These are phyloP conservation scores for Beauveria caledonica DNA, from an alignment of 2,329 filamentous ascomycete genomes.

Conservation along the genomic window DNA sequence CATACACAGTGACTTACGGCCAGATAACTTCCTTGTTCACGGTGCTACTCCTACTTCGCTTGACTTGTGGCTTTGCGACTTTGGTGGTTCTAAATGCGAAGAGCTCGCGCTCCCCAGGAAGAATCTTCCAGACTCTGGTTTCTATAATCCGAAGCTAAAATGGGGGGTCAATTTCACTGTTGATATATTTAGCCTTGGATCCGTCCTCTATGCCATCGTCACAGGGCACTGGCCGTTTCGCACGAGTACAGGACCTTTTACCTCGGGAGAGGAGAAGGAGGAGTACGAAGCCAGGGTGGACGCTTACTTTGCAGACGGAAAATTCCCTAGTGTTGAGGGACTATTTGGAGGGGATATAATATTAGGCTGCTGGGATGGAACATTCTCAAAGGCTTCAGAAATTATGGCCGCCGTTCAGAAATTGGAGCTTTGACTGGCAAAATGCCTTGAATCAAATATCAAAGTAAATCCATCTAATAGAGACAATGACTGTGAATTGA, in stretches of 20 bases:
- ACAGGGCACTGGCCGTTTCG: constrained; percentile 15
- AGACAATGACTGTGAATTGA: neutral
- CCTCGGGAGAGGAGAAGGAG: constrained; percentile 12
- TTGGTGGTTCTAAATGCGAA: constrained; percentile 23
- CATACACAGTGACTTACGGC: constrained; percentile 26
- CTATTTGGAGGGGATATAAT: constrained; percentile 2
- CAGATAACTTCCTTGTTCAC: constrained; percentile 25
- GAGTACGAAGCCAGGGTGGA: constrained; percentile 14
- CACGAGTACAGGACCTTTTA: neutral
- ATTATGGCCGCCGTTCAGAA: neutral
- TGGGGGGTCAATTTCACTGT: constrained; percentile 5
- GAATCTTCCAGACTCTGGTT: constrained; percentile 14
- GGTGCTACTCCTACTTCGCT: constrained; percentile 11
- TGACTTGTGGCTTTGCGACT: constrained; percentile 26
- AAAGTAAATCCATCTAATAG: neutral
- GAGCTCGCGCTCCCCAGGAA: constrained; percentile 17
- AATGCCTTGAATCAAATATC: neutral
- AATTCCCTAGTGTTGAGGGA: constrained; percentile 10
- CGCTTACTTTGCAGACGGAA: constrained; percentile 10
- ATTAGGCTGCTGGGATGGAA: neutral
- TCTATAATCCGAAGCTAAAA: constrained; percentile 13
- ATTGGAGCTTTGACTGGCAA: neutral
- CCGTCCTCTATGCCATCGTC: constrained; percentile 16
- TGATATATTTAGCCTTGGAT: constrained; percentile 17
- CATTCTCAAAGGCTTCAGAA: neutral